Conservation (phyloP, 2,329 filamentous ascomycete species). For the Aspergillus aculeatinus region DNA sequence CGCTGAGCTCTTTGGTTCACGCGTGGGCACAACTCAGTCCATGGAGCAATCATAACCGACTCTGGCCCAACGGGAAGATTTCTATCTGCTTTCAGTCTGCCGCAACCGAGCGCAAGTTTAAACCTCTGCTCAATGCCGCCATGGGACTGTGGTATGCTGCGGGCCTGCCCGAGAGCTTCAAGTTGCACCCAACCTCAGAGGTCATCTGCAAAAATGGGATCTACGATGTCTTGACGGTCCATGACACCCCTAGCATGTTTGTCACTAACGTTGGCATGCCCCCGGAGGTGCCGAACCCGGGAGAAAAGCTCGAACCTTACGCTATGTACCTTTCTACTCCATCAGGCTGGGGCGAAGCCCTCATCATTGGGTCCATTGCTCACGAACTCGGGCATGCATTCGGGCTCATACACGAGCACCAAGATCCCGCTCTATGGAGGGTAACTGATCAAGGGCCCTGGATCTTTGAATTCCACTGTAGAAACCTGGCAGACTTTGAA, state of each 20-base stretch:
- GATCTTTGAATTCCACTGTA: constrained; percentile 6
- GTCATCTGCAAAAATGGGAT: neutral
- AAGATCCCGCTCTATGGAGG: constrained; percentile 8
- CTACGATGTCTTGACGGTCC: neutral
- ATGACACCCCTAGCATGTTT: neutral
- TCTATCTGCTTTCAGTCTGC: neutral
- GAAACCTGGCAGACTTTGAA: neutral
- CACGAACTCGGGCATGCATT: constrained; percentile 16
- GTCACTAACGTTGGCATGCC: neutral
- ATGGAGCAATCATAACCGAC: neutral
- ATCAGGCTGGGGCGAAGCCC: neutral
- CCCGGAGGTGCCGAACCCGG: neutral
- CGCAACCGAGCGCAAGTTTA: neutral
- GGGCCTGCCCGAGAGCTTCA: constrained; percentile 6
- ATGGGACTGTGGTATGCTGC: constrained; percentile 12
- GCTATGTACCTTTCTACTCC: neutral
- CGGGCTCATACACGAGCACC: constrained; percentile 14
- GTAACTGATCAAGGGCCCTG: neutral
- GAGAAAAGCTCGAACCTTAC: no score
- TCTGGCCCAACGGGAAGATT: constrained; percentile 6
- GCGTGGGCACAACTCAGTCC: neutral
- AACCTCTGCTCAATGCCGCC: neutral
- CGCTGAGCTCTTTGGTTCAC: neutral
- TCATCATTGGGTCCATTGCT: neutral
- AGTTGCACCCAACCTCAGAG: neutral